phyloP scores from a whole-genome alignment of 768 basidiomycete species.

The Phanerodontia chrysosporium region DNA sequence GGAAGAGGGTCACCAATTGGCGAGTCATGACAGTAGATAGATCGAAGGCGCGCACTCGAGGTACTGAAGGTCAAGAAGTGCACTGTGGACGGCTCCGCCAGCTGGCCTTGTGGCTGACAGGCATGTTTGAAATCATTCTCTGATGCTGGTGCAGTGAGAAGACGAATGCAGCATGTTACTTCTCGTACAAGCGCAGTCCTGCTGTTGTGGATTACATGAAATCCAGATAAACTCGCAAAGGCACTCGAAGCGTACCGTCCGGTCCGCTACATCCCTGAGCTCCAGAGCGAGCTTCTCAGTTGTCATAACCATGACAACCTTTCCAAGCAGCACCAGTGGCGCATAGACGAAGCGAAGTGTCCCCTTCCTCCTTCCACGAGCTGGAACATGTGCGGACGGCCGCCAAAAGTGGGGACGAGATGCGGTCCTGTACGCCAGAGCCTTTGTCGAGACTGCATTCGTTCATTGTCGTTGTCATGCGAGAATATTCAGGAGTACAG shows the following conservation, averaged over 20 bases:
- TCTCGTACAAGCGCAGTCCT: background rate
- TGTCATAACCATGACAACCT: background rate
- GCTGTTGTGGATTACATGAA: too few species aligned
- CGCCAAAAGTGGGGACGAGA: slow-evolving; percentile 4
- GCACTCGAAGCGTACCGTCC: slow-evolving; percentile 1
- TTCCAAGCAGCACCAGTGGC: slow-evolving; percentile 10
- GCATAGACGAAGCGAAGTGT: background rate
- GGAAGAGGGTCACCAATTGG: background rate
- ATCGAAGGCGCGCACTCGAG: background rate
- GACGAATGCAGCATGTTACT: too few species aligned
- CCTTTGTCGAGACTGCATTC: background rate
- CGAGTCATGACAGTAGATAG: background rate
- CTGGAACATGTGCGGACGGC: slow-evolving; percentile 5
- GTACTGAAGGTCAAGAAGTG: too few species aligned
- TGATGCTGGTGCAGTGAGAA: too few species aligned
- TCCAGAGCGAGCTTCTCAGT: background rate
- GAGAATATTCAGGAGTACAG: background rate
- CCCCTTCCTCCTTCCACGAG: background rate
- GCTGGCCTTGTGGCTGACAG: background rate
- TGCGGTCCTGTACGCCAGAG: slow-evolving; percentile 4
- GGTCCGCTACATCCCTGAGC: background rate
- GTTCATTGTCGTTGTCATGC: background rate
- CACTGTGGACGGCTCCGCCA: background rate
- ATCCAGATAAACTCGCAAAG: too few species aligned
- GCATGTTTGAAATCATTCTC: too few species aligned